Evolutionary conservation across 306 rosid genomes (phyloP), one percentile per base, ranked within the genome.

Genomic region (Fagus sylvatica): DNA sequence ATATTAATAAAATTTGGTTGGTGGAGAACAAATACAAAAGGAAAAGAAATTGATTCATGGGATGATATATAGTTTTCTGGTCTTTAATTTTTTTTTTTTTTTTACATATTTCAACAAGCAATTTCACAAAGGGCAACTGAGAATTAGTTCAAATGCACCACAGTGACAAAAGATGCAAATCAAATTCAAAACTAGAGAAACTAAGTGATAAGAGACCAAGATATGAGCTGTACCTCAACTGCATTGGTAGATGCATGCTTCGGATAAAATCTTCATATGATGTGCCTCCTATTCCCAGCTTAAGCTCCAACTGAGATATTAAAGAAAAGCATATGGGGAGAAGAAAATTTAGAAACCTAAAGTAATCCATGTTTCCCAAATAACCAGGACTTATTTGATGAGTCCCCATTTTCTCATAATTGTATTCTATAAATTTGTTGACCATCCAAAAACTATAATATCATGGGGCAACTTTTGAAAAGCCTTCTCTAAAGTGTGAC

Each of bases 231-330:
- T 90, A 94, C 97, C 97, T 94, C 93, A 94, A 87, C 80, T 94
- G 98, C 97, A 92, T 85, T 9, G 98, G 98, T 53, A 94, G 89
- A 91, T 92, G 90, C 82, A 90, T 2, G 78, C 79, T 94, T 71
- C 79, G 78, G 59, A 92, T 94, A 77, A 94, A 94, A 82, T 94
- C 98, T 78, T 82, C 90, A 78, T 94, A 94, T 40, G 98, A 94
- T 66, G 98, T 94, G 82, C 98, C 98, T 67, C 98, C 98, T 32
- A 94, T 43, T 78, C 98, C 98, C 81, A 94, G 88, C 86, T 87
- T 94, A 73, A 94, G 94, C 91, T 94, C 98, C 89, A 94, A 85
- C 98, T 94, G 89, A 73, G 56, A 84, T 73, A 80, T 32, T 32
- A 60, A 46, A 17, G 36, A 71, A 42, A 76, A 68, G 76, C 48